phyloP scores from a whole-genome alignment of 108 stramenopile species.

The Cyclotella baltica region DNA sequence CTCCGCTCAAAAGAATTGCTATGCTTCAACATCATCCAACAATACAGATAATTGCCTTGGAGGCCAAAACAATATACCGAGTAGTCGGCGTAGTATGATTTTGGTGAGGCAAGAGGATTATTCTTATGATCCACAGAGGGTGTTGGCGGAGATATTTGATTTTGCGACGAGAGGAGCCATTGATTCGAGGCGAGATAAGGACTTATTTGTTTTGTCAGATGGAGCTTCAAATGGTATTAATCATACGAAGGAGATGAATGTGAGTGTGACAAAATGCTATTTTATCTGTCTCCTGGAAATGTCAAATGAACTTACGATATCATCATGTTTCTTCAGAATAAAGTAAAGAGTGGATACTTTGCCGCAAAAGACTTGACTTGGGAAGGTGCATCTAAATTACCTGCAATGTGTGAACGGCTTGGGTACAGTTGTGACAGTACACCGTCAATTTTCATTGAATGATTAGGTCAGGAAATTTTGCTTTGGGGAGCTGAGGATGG shows the following conservation, averaged over 20 bases:
- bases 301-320: neutral
- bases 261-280: neutral
- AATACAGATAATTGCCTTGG: slow-evolving; percentile 27
- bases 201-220: slow-evolving; percentile 13
- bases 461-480: neutral
- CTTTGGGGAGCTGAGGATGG: neutral
- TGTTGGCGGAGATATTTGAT: slow-evolving; percentile 27
- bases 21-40: neutral
- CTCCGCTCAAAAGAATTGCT: slow-evolving; percentile 22
- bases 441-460: slow-evolving; percentile 14
- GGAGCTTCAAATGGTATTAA: neutral
- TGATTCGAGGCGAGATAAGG: slow-evolving; percentile 7
- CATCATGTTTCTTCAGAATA: neutral
- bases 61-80: slow-evolving; percentile 18
- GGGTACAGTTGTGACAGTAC: slow-evolving; percentile 29
- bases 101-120: slow-evolving; percentile 38
- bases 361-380: slow-evolving; percentile 10
- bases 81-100: slow-evolving; percentile 17
- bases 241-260: slow-evolving; percentile 6
- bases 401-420: slow-evolving; percentile 12
- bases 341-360: slow-evolving; percentile 14
- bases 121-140: slow-evolving; percentile 17
- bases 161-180: slow-evolving; percentile 36
- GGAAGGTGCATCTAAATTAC: slow-evolving; percentile 27
- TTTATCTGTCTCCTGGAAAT: neutral